Evolutionary conservation across 2,329 filamentous ascomycete species (phyloP), one percentile per base, ranked within the genome.

Genomic region (Tolypocladium endophyticum): DNA sequence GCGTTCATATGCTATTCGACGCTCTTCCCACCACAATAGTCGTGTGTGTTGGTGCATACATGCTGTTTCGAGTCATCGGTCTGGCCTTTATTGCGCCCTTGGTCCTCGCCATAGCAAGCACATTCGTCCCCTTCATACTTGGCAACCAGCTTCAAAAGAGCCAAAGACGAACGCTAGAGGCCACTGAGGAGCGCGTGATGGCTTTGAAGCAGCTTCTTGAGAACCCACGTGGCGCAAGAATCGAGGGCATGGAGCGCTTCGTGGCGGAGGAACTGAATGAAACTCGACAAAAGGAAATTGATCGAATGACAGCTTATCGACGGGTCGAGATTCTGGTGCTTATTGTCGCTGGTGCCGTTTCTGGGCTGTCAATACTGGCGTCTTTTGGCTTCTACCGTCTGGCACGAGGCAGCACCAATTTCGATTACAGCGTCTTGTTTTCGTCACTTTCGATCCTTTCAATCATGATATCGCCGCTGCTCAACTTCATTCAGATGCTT

Each of bases 401-500:
- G 20, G 39, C 53, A 12, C 39, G 25, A 33, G 53, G 35, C 20
- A 55, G 53, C 53, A 18, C 33, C 33, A 12, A 55, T 16, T 25
- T 55, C 25, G 53, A 55, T 8, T 55, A 55, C 20, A 23, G 53
- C 53, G 53, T 58, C 14, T 35, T 58, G 18, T 54, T 58, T 53
- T 8, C 57, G 11, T 23, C 43, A 30, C 45, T 58, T 28, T 52
- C 57, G n/a, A 58, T 53, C 20, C 57, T 58, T 39, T 36, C 41
- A 20, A 58, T 58, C n/a, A 58, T 58, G 57, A 39, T 58, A 38
- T 52, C 45, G 18, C 57, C 57, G 23, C 47, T 58, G 1, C 35
- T 58, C 18, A 35, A 25, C 33, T 52, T 53, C 8, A 33, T 58
- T n/a, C 57, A 58, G 28, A 58, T 58, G 57, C 57, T 58, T 35